Base-by-base conservation (phyloP, 2,329 filamentous ascomycete genomes). In the Bisporella sp. region DNA sequence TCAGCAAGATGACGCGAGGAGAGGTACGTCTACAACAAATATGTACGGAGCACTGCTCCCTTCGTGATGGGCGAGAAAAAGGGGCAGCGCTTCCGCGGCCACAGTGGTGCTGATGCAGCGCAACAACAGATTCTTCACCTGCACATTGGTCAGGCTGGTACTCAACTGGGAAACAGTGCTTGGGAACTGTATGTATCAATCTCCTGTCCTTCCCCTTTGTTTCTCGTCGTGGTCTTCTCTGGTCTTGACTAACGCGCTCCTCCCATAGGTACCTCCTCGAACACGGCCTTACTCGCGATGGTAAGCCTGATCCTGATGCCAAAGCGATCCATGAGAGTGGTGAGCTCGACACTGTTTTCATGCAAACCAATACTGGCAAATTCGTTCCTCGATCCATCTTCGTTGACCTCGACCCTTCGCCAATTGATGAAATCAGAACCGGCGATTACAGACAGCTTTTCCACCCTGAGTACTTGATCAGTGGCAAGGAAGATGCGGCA, bases 341-440 rank as follows among this genome's bases (percentile, higher is more conserved):
- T 55, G 79, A 79, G 45, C 80, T 76, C 60, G 79, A 84, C 60
- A 84, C 80, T 54, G 84, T 84, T 69, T 85, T 84, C 71, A 82
- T 75, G 51, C 80, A 84, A 68, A 82, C 81, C 35, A 71, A 73
- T 58, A 74, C 65, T 61, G 80, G 80, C 60, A 85, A 85, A 78
- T 83, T 84, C 63, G 81, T 85, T 21, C 81, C 81, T 53, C 77
- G 81, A 53, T 82, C 80, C 51, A 82, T 85, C 69, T 84, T 84
- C 62, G 77, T 82, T 56, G 81, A 85, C 64, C 69, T 85, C 54
- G 81, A 85, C 64, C 81, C 81, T 29, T 81, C 78, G 72, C 81
- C 81, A 44, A 80, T 85, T 61, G 81, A 85, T 62, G 81, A 85
- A 66, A 82, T 85, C 66, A 77, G 81, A 54, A 82, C 77, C 53